Evolutionary conservation across 2,329 filamentous ascomycete genomes (phyloP).

Genomic region (Hypomyces perniciosus): DNA sequence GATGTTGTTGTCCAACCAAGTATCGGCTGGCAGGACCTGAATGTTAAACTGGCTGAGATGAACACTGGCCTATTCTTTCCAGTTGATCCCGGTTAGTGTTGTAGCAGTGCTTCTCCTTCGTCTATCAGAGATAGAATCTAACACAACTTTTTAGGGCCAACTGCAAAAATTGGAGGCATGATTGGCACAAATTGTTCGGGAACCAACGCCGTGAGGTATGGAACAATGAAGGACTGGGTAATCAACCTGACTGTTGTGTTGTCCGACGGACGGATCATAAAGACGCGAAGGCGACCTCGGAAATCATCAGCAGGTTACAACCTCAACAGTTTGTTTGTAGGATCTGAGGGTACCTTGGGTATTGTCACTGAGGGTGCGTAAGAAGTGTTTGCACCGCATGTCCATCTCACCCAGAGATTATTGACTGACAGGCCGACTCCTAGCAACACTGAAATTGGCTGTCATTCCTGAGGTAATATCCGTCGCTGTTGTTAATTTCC

Average conservation of each 20-base stretch:
- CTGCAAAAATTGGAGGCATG: conserved; percentile 76
- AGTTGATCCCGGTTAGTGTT: conserved; percentile 68
- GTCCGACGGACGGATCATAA: conserved; percentile 71
- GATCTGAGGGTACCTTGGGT: conserved; percentile 75
- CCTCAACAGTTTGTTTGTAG: conserved; percentile 71
- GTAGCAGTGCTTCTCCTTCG: too few species aligned
- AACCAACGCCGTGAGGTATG: conserved; percentile 74
- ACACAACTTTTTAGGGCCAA: conserved; percentile 38
- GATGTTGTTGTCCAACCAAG: conserved; percentile 88
- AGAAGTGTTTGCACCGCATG: not conserved
- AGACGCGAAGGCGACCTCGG: conserved; percentile 68
- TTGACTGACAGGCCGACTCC: not conserved
- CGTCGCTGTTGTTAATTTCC: conserved; percentile 75
- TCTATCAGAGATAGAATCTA: not conserved
- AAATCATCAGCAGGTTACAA: conserved; percentile 83
- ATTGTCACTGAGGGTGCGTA: conserved; percentile 64
- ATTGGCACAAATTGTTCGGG: conserved; percentile 73
- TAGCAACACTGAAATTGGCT: conserved; percentile 70
- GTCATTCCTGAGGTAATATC: conserved; percentile 70
- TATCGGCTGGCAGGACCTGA: conserved; percentile 87
- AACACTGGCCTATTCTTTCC: conserved; percentile 81
- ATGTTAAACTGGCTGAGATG: conserved; percentile 62
- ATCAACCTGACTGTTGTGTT: conserved; percentile 77
- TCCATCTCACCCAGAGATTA: not conserved
- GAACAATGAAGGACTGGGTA: conserved; percentile 85